These are phyloP conservation scores for Pontederia crassipes DNA, from an alignment of 176 grass and related monocot species.

Conservation along the genomic window DNA sequence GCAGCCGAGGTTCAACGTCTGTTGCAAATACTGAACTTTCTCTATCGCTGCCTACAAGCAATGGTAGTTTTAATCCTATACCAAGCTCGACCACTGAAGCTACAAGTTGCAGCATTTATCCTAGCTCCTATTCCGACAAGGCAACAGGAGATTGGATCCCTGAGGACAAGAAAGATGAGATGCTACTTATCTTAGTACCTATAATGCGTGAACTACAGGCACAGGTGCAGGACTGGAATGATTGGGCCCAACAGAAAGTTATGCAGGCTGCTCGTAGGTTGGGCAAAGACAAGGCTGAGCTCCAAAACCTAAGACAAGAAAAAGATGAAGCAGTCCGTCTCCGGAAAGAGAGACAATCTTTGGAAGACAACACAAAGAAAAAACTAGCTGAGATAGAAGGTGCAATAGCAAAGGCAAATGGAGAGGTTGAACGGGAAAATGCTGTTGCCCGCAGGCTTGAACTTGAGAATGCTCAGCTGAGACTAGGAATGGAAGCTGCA, in stretches of 20 bases:
- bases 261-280: constrained; percentile 85
- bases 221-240: constrained; percentile 65
- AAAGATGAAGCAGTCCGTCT: constrained; percentile 48
- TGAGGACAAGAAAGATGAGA: constrained; percentile 73
- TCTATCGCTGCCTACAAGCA: constrained; percentile 43
- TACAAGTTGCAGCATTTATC: constrained; percentile 33
- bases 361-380: constrained; percentile 77
- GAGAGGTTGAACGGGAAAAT: constrained; percentile 62
- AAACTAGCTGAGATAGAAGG: constrained; percentile 90
- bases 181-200: constrained; percentile 60
- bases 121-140: constrained; percentile 37
- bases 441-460: constrained; percentile 54
- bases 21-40: constrained; percentile 23
- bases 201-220: constrained; percentile 67
- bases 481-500: constrained; percentile 76
- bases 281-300: constrained; percentile 72
- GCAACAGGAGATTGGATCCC: constrained; percentile 51
- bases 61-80: constrained; percentile 19
- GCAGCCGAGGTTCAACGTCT: background rate
- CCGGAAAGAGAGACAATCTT: constrained; percentile 60
- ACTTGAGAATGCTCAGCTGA: constrained; percentile 56
- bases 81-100: constrained; percentile 27
- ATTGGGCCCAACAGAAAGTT: constrained; percentile 96
- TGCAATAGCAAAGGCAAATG: constrained; percentile 55
- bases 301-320: constrained; percentile 64